Evolutionary conservation across 2,329 filamentous ascomycete species (phyloP), one percentile per base, ranked within the genome.

Genomic region (Aspergillus sclerotialis): DNA sequence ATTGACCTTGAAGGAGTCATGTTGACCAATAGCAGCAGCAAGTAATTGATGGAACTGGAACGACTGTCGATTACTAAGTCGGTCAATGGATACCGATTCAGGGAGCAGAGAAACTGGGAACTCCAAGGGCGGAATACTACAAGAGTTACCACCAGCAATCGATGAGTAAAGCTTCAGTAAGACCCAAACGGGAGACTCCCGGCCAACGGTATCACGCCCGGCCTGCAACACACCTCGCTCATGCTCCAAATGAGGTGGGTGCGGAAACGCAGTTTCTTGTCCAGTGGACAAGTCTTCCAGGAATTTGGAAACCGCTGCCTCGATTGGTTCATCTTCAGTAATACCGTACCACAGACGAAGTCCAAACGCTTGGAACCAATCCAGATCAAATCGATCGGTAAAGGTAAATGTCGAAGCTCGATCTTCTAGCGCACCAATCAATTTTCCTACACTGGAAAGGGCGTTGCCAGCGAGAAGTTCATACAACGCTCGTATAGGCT

Each of bases 291-390:
- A 69, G 49, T 94, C 88, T 35, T 80, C 69, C 40, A 78, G 70
- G 60, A 88, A 98, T 17, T 75, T 73, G 28, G 70, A 63, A 4
- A 98, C 80, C 3, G 89, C 89, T 29, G 72, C 68, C 32, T 81
- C 76, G 28, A 95, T 71, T 23, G 78, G 73, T 28, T 88, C 82
- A 25, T 79, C 71, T 21, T 75, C 68, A 2, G 76, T 71, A 26
- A 80, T 84, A 28, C 80, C 81, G 58, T 94, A 98, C 84, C 88
- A 96, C 2, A 98, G 70, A 28, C 89, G 80, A 32, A 98, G 72
- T 8, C 86, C 90, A 59, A 98, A 94, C 1, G 89, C 82, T 54
- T 94, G 89, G 58, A 86, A 81, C 92, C 92, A 98, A 56, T 93
- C 84, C 23, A 98, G 70, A 4, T 78, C 78, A 56, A 95, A 98